These are phyloP conservation scores for Paracamarosporium sp. DNA, from an alignment of 2,329 filamentous ascomycete species.

Conservation along the genomic window DNA sequence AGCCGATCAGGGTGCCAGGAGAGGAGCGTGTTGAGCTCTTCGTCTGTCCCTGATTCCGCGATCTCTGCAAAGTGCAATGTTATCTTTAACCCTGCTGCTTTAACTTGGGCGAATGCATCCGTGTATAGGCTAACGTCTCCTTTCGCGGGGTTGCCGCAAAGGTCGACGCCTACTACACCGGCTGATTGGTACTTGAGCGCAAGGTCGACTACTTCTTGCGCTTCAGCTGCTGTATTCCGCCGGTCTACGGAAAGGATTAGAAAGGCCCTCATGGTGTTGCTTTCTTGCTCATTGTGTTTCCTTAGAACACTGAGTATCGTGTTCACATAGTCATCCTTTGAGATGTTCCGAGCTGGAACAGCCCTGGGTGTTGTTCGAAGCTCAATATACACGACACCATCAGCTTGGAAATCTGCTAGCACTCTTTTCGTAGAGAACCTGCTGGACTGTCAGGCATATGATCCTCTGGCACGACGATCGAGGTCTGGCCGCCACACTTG, in stretches of 20 bases:
- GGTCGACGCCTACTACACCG: slow-evolving; percentile 76
- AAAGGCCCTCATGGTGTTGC: slow-evolving; percentile 61
- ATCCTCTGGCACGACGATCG: background rate
- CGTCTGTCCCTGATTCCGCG: slow-evolving; percentile 60
- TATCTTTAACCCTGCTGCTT: slow-evolving; percentile 62
- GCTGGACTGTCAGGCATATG: slow-evolving; percentile 12
- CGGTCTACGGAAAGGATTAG: slow-evolving; percentile 81
- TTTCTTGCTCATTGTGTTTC: slow-evolving; percentile 52
- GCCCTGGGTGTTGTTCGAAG: slow-evolving; percentile 79
- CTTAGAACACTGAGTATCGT: slow-evolving; percentile 71
- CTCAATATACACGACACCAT: slow-evolving; percentile 80
- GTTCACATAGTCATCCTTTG: slow-evolving; percentile 69
- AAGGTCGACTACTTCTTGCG: slow-evolving; percentile 68
- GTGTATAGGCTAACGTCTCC: slow-evolving; percentile 68
- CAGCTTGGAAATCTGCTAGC: slow-evolving; percentile 62
- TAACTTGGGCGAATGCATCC: slow-evolving; percentile 65
- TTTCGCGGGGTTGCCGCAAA: slow-evolving; percentile 76
- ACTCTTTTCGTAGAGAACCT: slow-evolving; percentile 70
- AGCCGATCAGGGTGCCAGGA: slow-evolving; percentile 71
- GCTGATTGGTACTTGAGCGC: slow-evolving; percentile 60
- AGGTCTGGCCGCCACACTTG: background rate
- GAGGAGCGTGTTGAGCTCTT: slow-evolving; percentile 70
- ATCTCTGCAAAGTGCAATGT: slow-evolving; percentile 83
- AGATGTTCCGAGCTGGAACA: slow-evolving; percentile 60
- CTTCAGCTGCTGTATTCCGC: slow-evolving; percentile 64